Evolutionary conservation across 768 basidiomycete species (phyloP).

Genomic region (Tylopilus balloui): DNA sequence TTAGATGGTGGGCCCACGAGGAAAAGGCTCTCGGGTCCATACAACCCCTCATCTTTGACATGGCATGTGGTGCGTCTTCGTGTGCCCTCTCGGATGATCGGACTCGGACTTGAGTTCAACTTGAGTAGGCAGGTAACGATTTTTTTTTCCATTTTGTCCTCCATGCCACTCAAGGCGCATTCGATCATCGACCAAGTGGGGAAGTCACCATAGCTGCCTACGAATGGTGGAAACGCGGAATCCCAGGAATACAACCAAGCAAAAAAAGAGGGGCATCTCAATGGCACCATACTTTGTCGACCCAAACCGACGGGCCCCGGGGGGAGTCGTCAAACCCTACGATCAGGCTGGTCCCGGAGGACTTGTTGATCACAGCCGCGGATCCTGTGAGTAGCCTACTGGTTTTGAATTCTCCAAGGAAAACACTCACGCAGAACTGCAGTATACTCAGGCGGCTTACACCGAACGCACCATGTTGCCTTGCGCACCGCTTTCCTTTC

Average conservation of each 20-base stretch:
- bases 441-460: slow-evolving; percentile 64
- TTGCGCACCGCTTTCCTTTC: slow-evolving; percentile 58
- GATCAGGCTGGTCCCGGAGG: slow-evolving; percentile 11
- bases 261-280: slow-evolving; percentile 3
- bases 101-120: background rate
- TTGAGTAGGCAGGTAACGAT: slow-evolving; percentile 22
- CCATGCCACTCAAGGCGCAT: slow-evolving; percentile 17
- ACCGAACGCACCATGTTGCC: slow-evolving; percentile 46
- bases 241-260: slow-evolving; percentile 20
- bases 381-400: slow-evolving; percentile 21
- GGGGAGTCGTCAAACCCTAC: background rate
- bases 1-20: slow-evolving; percentile 27
- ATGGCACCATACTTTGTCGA: background rate
- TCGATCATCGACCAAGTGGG: slow-evolving; percentile 39
- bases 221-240: slow-evolving; percentile 55
- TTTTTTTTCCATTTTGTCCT: slow-evolving; percentile 8
- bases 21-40: slow-evolving; percentile 6
- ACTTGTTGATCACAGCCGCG: slow-evolving; percentile 20
- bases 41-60: slow-evolving; percentile 25
- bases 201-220: slow-evolving; percentile 56
- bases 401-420: background rate
- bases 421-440: slow-evolving; percentile 12
- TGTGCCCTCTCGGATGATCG: background rate
- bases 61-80: slow-evolving; percentile 26
- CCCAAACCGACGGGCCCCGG: background rate